Conservation (phyloP, 495 filamentous ascomycete genomes). For the Platismatia glauca region DNA sequence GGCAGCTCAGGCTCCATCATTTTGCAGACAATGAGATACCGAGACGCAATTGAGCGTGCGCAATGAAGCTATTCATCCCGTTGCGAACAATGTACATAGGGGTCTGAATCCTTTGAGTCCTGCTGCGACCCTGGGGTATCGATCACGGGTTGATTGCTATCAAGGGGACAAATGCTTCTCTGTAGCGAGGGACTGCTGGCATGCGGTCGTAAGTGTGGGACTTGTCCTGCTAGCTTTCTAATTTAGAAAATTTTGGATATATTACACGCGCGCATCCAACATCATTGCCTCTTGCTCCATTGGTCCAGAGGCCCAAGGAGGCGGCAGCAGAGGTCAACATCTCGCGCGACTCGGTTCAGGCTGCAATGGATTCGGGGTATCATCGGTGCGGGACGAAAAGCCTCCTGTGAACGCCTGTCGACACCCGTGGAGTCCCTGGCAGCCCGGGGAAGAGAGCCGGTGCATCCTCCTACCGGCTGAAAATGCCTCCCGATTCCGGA, state of each 20-base stretch:
- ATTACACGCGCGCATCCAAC: neutral
- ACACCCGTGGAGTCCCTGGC: neutral
- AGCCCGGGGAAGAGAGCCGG: neutral
- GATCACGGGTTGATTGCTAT: too few species aligned
- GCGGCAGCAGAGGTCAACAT: neutral
- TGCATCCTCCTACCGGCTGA: neutral
- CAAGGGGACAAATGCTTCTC: too few species aligned
- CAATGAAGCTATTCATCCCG: neutral
- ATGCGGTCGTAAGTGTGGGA: too few species aligned
- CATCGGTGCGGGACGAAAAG: neutral
- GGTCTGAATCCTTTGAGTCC: neutral
- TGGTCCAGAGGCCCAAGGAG: neutral
- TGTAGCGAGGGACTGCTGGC: neutral
- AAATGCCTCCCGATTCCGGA: too few species aligned
- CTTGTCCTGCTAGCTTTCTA: neutral
- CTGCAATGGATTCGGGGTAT: neutral
- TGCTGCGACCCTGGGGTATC: neutral
- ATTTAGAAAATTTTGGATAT: neutral
- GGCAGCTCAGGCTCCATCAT: neutral
- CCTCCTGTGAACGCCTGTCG: neutral
- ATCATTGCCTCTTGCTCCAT: neutral
- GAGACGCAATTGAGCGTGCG: neutral
- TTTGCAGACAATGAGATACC: neutral
- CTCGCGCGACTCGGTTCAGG: too few species aligned
- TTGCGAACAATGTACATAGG: neutral